Evolutionary conservation across 139 green algal genomes (phyloP).

Genomic region (Astrephomene gubernaculifera): DNA sequence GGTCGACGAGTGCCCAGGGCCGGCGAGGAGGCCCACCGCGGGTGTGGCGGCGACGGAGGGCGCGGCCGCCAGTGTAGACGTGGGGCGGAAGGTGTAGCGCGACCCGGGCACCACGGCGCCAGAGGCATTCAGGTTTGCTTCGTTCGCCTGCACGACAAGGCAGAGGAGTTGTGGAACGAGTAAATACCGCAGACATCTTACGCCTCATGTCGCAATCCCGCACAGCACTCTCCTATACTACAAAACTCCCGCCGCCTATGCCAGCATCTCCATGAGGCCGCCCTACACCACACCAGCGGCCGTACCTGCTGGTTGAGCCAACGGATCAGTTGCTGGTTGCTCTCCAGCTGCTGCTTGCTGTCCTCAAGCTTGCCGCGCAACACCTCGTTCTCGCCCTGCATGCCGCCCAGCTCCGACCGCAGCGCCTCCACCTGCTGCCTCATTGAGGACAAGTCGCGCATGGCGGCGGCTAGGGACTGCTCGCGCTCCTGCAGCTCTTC

Average conservation of each 20-base stretch:
- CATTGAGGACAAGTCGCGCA: constrained; percentile 18
- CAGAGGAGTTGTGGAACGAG: no score
- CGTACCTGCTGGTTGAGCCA: constrained; percentile 93
- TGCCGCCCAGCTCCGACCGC: background rate
- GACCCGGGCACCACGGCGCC: constrained; percentile 49
- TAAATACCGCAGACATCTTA: no score
- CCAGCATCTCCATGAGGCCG: no score
- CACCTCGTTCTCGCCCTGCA: constrained; percentile 60
- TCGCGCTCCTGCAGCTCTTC: constrained; percentile 78
- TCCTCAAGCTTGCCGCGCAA: constrained; percentile 86
- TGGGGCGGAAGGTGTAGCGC: constrained; percentile 67
- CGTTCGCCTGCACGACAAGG: constrained; percentile 78
- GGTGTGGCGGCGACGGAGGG: constrained; percentile 18
- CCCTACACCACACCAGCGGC: background rate
- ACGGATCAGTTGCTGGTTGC: constrained; percentile 94
- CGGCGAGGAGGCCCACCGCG: constrained; percentile 28
- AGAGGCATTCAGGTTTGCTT: constrained; percentile 70
- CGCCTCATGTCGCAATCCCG: no score
- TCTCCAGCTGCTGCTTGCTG: constrained; percentile 78
- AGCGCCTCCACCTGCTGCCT: constrained; percentile 20
- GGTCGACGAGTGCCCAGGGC: background rate
- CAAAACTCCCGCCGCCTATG: no score
- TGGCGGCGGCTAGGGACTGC: constrained; percentile 35
- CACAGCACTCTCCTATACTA: no score
- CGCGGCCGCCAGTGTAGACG: background rate